Evolutionary conservation across 257 asterid species (phyloP).

Genomic region (Schizonepeta tenuifolia): DNA sequence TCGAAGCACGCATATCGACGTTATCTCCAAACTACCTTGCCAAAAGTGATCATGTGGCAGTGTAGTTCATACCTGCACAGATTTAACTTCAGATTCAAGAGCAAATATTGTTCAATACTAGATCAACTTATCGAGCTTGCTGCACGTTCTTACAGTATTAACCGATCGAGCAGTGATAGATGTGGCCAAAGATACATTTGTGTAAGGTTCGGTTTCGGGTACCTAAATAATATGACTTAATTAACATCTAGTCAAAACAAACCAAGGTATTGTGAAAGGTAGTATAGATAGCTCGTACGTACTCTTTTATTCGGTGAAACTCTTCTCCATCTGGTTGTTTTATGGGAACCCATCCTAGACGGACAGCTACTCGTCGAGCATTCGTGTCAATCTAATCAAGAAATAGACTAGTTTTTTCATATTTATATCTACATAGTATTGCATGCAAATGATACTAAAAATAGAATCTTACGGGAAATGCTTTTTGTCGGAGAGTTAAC

Average conservation of each 20-base stretch:
- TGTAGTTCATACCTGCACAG: conserved; percentile 36
- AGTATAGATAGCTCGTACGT: background rate
- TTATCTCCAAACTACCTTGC: conserved; percentile 26
- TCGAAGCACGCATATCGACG: background rate
- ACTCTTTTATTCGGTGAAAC: conserved; percentile 17
- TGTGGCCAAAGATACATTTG: conserved; percentile 32
- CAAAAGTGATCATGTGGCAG: conserved; percentile 36
- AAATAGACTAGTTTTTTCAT: background rate
- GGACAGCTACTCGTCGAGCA: conserved; percentile 34
- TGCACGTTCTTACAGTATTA: conserved; percentile 26
- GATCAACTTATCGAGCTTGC: background rate
- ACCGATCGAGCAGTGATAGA: conserved; percentile 14
- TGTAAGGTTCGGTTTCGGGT: conserved; percentile 18
- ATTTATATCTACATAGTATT: background rate
- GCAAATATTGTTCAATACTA: background rate
- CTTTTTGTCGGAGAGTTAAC: conserved; percentile 32
- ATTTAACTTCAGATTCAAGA: background rate
- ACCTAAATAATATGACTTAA: conserved; percentile 16
- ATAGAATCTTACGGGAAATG: conserved; percentile 31
- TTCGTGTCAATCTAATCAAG: conserved; percentile 35
- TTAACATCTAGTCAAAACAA: background rate
- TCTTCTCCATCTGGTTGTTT: conserved; percentile 6
- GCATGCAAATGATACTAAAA: background rate
- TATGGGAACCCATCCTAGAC: conserved; percentile 37
- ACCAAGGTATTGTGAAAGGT: background rate